Evolutionary conservation across 441 rosid species (phyloP), one percentile per base, ranked within the genome.

Genomic region (Aquilaria agallochum): DNA sequence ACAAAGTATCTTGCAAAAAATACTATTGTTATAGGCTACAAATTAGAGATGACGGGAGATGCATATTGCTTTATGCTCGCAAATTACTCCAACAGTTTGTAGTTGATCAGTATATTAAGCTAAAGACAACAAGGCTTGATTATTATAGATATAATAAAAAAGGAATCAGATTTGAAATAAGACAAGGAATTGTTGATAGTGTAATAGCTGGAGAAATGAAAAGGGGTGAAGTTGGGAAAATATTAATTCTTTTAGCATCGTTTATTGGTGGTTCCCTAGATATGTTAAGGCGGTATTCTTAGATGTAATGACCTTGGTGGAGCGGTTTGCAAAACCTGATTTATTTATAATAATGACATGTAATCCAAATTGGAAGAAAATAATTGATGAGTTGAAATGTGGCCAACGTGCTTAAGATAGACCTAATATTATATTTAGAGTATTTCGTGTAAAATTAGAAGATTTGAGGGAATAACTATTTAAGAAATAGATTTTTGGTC

Each of bases 281-380:
- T 34, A 3, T 34, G 40, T 34, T 1, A 34, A 34, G 6, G 40
- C 40, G 40, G 4, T 6, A 34, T 2, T 34, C 40, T 34, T 34
- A 34, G 40, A 34, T 34, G 40, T 6, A 3, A 34, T 34, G 4
- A 34, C 5, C 6, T 6, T 6, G 6, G 40, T 34, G 2, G 40
- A 34, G 6, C 4, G 6, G 40, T 34, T 3, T 34, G 2, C 5
- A 34, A 34, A 34, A 2, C 40, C 40, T 32, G 11, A 11, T 40
- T 13, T 4, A 10, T 42, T 42, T 44, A 53, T 9, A 20, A 44
- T 4, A 42, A 20, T 58, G 31, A 13, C 51, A 58, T n/a, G 34
- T 3, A 45, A 58, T 58, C 58, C 44, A 55, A 6, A 55, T 31
- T 31, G 58, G 27, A 55, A 6, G 11, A 2, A 55, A 55, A 55